phyloP scores from a whole-genome alignment of 176 grass and related monocot species.

The Aegilops longissima region DNA sequence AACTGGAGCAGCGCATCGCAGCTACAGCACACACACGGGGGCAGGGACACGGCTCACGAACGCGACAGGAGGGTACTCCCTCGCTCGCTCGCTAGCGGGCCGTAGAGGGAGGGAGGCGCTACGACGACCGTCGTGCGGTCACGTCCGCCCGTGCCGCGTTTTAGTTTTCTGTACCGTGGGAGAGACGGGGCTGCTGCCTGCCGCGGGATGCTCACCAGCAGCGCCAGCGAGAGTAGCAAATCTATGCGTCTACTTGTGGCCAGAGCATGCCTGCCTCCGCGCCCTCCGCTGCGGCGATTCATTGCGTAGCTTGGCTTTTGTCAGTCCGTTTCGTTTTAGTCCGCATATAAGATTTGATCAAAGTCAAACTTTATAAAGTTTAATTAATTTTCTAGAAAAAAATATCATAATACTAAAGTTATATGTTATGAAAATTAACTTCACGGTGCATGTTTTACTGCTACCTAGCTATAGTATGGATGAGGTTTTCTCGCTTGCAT shows the following conservation, averaged over 20 bases:
- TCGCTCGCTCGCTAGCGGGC: background rate
- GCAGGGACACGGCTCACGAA: background rate
- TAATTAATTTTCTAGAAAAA: too few species aligned
- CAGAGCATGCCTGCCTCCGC: background rate
- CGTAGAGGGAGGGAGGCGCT: too few species aligned
- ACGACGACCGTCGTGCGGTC: constrained; percentile 21
- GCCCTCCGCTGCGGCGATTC: background rate
- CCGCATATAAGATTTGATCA: too few species aligned
- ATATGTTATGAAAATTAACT: too few species aligned
- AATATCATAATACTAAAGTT: too few species aligned
- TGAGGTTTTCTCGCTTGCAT: background rate
- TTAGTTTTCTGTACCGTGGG: background rate
- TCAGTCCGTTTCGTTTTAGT: too few species aligned
- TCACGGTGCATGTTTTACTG: too few species aligned
- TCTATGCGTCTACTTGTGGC: constrained; percentile 18
- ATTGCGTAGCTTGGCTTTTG: background rate
- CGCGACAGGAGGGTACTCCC: background rate
- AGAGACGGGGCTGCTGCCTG: background rate
- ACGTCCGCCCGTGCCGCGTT: constrained; percentile 30
- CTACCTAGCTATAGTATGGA: background rate
- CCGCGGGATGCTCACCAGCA: background rate
- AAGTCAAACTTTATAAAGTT: too few species aligned
- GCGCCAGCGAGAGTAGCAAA: constrained; percentile 8
- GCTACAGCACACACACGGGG: too few species aligned
- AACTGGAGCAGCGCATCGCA: background rate